Evolutionary conservation across 306 rosid genomes (phyloP).

Genomic region (Citrullus mucosospermus): DNA sequence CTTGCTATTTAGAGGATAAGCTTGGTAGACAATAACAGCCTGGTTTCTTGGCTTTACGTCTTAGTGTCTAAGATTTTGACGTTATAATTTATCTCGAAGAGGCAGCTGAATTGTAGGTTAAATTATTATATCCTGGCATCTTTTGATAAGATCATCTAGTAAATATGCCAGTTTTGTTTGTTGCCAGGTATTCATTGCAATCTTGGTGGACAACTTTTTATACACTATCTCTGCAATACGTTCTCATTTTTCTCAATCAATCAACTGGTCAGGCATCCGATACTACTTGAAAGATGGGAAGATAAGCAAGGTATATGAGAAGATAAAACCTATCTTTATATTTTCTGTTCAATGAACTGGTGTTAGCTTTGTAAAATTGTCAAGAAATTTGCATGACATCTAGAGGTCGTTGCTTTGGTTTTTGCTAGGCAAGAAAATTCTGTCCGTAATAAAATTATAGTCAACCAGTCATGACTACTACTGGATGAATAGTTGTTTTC

Average conservation of each 20-base stretch:
- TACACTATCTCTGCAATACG: constrained; percentile 81
- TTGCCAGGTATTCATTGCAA: constrained; percentile 84
- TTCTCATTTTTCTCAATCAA: constrained; percentile 80
- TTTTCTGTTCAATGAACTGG: neutral
- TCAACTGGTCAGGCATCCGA: constrained; percentile 92
- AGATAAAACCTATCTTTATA: neutral
- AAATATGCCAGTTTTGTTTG: neutral
- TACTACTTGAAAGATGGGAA: constrained; percentile 84
- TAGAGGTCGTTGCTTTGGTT: neutral
- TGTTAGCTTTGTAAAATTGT: neutral
- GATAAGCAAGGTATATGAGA: constrained; percentile 43
- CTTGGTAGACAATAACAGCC: neutral
- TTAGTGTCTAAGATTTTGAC: neutral
- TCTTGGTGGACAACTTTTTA: constrained; percentile 81
- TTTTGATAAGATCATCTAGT: neutral
- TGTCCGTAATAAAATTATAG: neutral
- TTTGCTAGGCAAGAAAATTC: neutral
- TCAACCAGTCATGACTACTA: neutral
- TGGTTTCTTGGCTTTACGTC: neutral
- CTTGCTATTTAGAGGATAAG: neutral
- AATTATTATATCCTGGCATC: neutral
- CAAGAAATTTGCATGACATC: neutral
- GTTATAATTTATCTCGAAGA: neutral
- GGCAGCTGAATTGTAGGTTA: neutral
- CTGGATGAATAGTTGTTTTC: neutral